Conservation (phyloP, 2,329 filamentous ascomycete genomes). For the Zasmidium angulare region DNA sequence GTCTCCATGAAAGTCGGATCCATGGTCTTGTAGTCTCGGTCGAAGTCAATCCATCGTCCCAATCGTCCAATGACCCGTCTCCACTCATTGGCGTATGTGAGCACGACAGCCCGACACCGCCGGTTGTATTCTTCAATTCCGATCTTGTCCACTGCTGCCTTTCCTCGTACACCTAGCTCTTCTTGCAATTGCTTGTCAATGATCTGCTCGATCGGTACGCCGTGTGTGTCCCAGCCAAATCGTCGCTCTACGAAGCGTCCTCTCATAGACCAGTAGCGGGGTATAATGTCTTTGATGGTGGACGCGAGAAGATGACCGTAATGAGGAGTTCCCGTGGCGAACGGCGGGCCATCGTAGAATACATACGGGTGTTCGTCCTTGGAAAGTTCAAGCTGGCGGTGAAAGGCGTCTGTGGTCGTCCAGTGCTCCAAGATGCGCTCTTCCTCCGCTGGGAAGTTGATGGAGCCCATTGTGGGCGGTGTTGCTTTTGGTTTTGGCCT, state of each 20-base stretch:
- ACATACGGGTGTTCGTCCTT: constrained; percentile 81
- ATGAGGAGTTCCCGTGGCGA: constrained; percentile 60
- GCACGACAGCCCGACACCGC: constrained; percentile 89
- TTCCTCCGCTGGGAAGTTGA: constrained; percentile 92
- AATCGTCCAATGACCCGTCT: constrained; percentile 81
- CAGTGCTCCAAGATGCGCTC: constrained; percentile 80
- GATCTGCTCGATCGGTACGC: constrained; percentile 92
- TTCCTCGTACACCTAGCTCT: constrained; percentile 75
- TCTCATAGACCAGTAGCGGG: constrained; percentile 96
- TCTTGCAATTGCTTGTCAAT: constrained; percentile 78
- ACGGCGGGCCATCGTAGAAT: constrained; percentile 75
- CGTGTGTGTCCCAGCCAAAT: constrained; percentile 95
- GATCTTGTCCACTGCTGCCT: constrained; percentile 81
- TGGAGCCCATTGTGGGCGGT: constrained; percentile 39
- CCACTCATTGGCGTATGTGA: constrained; percentile 88
- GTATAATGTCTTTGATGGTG: constrained; percentile 96
- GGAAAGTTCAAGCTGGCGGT: constrained; percentile 82
- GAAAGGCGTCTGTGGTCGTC: constrained; percentile 90
- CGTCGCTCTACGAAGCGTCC: constrained; percentile 87
- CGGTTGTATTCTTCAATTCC: constrained; percentile 88
- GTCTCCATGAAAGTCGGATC: constrained; percentile 94
- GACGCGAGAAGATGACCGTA: constrained; percentile 81
- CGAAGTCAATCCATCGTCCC: constrained; percentile 96
- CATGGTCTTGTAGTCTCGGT: constrained; percentile 99
- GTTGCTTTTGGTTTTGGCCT: background rate